Base-by-base conservation (phyloP, 805 yeast species). In the Alloascoidea hylecoeti region DNA sequence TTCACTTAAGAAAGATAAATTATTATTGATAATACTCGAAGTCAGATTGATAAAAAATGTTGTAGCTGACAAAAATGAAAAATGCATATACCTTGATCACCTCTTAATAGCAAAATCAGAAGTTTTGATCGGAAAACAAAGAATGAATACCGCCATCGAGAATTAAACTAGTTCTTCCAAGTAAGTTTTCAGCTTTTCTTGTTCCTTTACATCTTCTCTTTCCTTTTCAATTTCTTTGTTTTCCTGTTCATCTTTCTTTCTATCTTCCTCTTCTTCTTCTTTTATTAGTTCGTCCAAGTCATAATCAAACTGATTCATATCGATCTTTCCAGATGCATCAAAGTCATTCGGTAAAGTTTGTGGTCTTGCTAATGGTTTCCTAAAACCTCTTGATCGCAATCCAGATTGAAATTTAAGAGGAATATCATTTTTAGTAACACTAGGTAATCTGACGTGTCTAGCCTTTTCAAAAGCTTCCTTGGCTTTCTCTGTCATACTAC, bases 261-360 rank as follows among this genome's bases (percentile, higher is more conserved):
- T n/a, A 23, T 23, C 30, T 23, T 23, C n/a, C n/a, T 23, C 30
- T n/a, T 23, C 30, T n/a, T 23, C 30, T 23, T 23, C 13, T 23
- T 23, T 23, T 23, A 23, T 23, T 23, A 23, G n/a, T 23, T 23
- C 30, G n/a, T 23, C 30, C 9, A 23, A n/a, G n/a, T 23, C 30
- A 23, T 23, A 23, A 23, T 23, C 30, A 23, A 23, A 23, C 9
- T 9, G 9, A n/a, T 9, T 23, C 30, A 23, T n/a, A 23, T 23
- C 30, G 9, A 23, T n/a, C 30, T 23, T 23, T 9, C n/a, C 30
- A 23, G 30, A 9, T n/a, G 30, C 30, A 23, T 23, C 30, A 23
- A 23, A 23, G 13, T n/a, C 30, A 9, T 23, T n/a, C 9, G 30
- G 30, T n/a, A 23, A 9, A n/a, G 13, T 9, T 23, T 23, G 13